Evolutionary conservation across 495 filamentous ascomycete species (phyloP).

Genomic region (Talaromyces liani): DNA sequence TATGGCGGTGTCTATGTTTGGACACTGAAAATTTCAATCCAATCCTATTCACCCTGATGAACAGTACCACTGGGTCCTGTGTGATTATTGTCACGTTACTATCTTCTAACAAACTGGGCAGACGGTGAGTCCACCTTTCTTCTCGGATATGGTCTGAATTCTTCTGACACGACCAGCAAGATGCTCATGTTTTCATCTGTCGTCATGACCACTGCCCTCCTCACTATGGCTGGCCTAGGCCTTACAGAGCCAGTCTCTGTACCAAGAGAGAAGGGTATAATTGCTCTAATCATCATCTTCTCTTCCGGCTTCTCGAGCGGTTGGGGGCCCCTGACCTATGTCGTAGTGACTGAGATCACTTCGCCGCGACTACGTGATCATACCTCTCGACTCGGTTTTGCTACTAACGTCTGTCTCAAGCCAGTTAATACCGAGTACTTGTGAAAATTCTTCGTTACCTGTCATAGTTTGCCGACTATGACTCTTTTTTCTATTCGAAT

Average conservation of each 20-base stretch:
- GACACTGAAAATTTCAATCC: slow-evolving; percentile 15
- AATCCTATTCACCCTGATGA: slow-evolving; percentile 13
- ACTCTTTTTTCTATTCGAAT: slow-evolving; percentile 11
- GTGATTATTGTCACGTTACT: not conserved
- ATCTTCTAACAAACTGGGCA: not conserved
- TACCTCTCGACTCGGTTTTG: not conserved
- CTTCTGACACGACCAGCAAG: not conserved
- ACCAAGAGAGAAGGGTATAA: not conserved
- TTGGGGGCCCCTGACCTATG: not conserved
- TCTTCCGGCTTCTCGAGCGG: not conserved
- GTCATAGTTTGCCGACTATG: not conserved
- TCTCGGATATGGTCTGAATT: too few species aligned
- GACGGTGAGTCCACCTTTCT: not conserved
- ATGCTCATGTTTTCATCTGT: slow-evolving; percentile 6
- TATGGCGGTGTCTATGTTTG: slow-evolving; percentile 21
- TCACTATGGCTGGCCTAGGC: slow-evolving; percentile 14
- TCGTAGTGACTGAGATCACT: slow-evolving; percentile 10
- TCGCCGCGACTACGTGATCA: slow-evolving; percentile 10
- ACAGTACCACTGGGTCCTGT: not conserved
- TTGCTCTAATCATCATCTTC: not conserved
- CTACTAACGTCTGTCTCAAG: not conserved
- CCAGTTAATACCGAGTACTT: not conserved
- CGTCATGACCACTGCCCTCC: slow-evolving; percentile 8
- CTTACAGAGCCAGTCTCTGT: not conserved
- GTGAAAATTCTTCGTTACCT: too few species aligned